Evolutionary conservation across 352 stramenopile species (phyloP), one percentile per base, ranked within the genome.

Genomic region (Pythium monospermum): DNA sequence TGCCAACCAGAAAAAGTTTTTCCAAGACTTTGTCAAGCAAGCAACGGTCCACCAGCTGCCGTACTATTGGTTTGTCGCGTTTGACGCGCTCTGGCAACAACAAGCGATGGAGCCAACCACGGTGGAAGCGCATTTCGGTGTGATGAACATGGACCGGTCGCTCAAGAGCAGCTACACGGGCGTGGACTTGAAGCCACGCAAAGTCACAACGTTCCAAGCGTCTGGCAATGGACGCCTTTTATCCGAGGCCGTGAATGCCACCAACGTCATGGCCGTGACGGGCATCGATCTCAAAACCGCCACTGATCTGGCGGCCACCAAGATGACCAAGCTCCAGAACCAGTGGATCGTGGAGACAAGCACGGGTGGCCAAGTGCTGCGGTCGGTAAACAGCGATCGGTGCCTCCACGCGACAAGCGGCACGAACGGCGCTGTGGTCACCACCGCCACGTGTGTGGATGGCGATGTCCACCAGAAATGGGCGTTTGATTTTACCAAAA

Each of bases 21-120:
- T 90, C 28, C 62, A 58, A 51, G 72, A 87, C 27, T 90, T 90
- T 28, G 79, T 81, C 57, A 56, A 63, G 30, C 52, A 83, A 10
- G 79, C 79, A 0, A 55, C 58, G 38, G 51, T 69, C 45, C 69
- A 82, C 30, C 47, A 73, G 25, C 49, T 80, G 16, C 63, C 54
- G 48, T 89, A 87, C 68, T 89, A 69, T 49, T 89, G 83, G 61
- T 89, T 85, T 54, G 71, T 71, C 18, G 76, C 57, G 40, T 85
- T 83, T 44, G 77, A 88, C 59, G 68, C 75, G 52, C 37, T 58
- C 25, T 89, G 76, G 73, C 84, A 85, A 60, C 57, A 83, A 49
- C 51, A 60, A 26, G 65, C 71, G 22, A 58, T 62, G 19, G 71
- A 63, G 36, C 72, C 83, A 61, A 64, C 69, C 47, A 85, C 76